phyloP scores from a whole-genome alignment of 768 basidiomycete species.

The Mrakia hoshinonis region DNA sequence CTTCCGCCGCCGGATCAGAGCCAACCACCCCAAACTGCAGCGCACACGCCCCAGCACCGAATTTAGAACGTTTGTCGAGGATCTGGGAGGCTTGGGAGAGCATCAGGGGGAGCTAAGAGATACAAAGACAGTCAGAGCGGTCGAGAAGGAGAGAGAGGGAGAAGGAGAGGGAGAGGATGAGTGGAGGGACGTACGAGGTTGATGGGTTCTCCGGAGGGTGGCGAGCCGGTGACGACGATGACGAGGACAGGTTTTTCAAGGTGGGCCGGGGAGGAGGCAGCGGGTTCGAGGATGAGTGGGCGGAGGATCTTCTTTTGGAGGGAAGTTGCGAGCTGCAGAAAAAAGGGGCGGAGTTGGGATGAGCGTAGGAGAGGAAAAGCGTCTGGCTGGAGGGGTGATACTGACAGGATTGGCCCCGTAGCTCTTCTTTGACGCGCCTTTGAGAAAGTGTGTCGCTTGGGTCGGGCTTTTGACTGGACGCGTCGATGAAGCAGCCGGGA shows the following conservation, averaged over 20 bases:
- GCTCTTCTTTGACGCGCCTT: neutral
- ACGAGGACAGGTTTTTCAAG: neutral
- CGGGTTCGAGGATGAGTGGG: neutral
- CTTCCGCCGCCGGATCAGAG: neutral
- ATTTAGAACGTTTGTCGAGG: neutral
- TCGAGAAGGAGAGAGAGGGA: neutral
- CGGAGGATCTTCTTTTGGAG: constrained; percentile 10
- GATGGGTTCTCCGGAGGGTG: neutral
- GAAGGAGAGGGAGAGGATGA: neutral
- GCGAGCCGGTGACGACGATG: neutral
- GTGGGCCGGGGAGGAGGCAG: neutral
- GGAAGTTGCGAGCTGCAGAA: neutral
- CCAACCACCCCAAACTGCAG: neutral
- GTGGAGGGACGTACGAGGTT: constrained; percentile 1
- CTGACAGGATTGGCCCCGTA: neutral
- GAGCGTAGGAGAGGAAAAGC: no score
- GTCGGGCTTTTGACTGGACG: neutral
- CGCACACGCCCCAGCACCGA: neutral
- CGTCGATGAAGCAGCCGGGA: neutral
- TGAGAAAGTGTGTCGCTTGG: neutral
- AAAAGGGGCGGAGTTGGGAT: neutral
- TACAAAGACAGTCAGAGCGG: neutral
- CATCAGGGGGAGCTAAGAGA: neutral
- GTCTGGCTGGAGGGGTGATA: no score
- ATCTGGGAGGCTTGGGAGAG: constrained; percentile 2